Conservation (phyloP, 2,329 filamentous ascomycete genomes). For the Apiospora arundinis region DNA sequence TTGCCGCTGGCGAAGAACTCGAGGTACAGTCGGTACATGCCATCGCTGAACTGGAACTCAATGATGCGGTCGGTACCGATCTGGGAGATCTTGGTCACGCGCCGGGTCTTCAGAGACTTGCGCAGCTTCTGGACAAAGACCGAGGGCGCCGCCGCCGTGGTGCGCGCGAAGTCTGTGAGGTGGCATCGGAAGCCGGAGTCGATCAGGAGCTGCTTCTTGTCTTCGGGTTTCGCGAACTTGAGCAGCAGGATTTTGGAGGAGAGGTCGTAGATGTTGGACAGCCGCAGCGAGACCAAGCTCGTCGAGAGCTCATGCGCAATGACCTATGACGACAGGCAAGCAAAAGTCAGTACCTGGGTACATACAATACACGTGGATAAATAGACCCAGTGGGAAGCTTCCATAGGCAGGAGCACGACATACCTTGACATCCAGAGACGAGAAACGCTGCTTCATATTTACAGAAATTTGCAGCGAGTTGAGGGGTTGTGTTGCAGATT, state of each 20-base stretch:
- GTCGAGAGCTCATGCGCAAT: slow-evolving; percentile 91
- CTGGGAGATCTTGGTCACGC: slow-evolving; percentile 81
- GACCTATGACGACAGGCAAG: slow-evolving; percentile 62
- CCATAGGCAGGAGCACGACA: slow-evolving; percentile 10
- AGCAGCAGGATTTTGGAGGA: slow-evolving; percentile 90
- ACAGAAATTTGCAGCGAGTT: neutral
- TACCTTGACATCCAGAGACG: slow-evolving; percentile 63
- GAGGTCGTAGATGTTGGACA: slow-evolving; percentile 95
- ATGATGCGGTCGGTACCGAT: slow-evolving; percentile 93
- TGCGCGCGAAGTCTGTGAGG: slow-evolving; percentile 86
- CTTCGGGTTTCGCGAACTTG: slow-evolving; percentile 90
- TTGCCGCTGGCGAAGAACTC: slow-evolving; percentile 98
- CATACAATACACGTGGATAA: too few species aligned
- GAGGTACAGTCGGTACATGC: slow-evolving; percentile 83
- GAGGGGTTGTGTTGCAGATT: neutral
- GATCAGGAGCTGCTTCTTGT: slow-evolving; percentile 87
- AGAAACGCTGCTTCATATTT: slow-evolving; percentile 64
- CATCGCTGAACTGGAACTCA: slow-evolving; percentile 91
- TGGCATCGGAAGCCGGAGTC: slow-evolving; percentile 97
- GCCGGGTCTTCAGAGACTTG: slow-evolving; percentile 85
- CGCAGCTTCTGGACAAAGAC: slow-evolving; percentile 84
- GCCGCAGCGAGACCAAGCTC: slow-evolving; percentile 76
- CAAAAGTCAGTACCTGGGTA: neutral
- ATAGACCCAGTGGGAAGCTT: neutral
- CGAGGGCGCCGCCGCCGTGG: slow-evolving; percentile 84